A percentile compares a stretch with the other conserved stretches of the same genome.
These are phyloP conservation scores for Leishmania mexicana DNA, from an alignment of 208 protist genomes.

Conservation along the genomic window DNA sequence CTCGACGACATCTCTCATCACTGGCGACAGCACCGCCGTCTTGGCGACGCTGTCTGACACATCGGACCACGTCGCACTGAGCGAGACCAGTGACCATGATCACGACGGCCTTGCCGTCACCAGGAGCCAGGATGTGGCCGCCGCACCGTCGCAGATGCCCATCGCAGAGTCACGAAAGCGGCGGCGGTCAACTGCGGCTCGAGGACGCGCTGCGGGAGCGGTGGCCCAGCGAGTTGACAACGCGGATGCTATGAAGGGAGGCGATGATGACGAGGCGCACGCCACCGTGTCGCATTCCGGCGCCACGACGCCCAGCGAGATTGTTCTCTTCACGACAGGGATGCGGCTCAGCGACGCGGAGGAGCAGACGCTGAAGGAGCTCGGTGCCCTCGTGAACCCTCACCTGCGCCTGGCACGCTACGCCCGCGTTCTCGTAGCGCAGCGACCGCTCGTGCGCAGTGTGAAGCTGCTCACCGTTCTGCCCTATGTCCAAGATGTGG, in stretches of 20 bases:
- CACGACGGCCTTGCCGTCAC: not conserved
- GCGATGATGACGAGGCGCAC: not conserved
- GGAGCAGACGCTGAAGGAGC: slow-evolving; percentile 16
- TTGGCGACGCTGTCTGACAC: slow-evolving; percentile 23
- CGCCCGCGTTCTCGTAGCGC: slow-evolving; percentile 50
- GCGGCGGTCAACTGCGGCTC: not conserved
- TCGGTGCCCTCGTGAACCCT: slow-evolving; percentile 67
- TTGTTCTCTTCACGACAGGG: slow-evolving; percentile 72
- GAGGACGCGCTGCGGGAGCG: not conserved
- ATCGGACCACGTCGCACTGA: slow-evolving; percentile 29
- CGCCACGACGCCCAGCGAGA: not conserved
- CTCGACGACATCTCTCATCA: slow-evolving; percentile 16
- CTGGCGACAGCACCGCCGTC: slow-evolving; percentile 27
- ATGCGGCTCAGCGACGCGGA: slow-evolving; percentile 42
- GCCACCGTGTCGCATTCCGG: not conserved
- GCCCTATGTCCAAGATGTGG: slow-evolving; percentile 51
- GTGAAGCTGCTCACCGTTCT: slow-evolving; percentile 79
- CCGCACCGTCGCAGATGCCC: not conserved
- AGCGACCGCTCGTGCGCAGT: slow-evolving; percentile 65
- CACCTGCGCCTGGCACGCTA: slow-evolving; percentile 29
- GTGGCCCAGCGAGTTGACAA: not conserved
- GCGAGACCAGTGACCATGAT: slow-evolving; percentile 11
- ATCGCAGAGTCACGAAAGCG: not conserved
- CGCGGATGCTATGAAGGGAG: not conserved
- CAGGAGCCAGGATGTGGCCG: not conserved